Percentiles rank a stretch among this genome's conserved stretches.
phyloP scores from a whole-genome alignment of 768 basidiomycete genomes.

The Tulasnella sp. region DNA sequence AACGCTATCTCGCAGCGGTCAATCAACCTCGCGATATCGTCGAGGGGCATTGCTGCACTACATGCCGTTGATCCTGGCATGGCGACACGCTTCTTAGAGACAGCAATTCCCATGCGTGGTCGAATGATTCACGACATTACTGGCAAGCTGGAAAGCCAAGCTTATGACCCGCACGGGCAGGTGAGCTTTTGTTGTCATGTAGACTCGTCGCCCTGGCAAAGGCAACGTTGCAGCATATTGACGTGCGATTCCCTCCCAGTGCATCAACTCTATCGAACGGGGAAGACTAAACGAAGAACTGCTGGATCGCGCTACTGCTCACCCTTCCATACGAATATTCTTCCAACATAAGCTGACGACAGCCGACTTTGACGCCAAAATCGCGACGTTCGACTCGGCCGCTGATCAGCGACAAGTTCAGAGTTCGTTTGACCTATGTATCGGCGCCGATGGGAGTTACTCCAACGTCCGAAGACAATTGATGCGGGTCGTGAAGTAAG shows the following conservation, averaged over 20 bases:
- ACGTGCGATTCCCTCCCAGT: constrained; percentile 34
- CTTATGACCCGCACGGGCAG: constrained; percentile 78
- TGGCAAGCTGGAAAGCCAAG: constrained; percentile 68
- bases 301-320: constrained; percentile 58
- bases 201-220: not conserved
- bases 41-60: constrained; percentile 83
- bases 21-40: constrained; percentile 92
- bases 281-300: constrained; percentile 76
- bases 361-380: constrained; percentile 61
- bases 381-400: constrained; percentile 40
- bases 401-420: constrained; percentile 33
- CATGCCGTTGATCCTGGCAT: constrained; percentile 62
- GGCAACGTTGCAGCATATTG: not conserved
- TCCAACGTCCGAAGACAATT: constrained; percentile 83
- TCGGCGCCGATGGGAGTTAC: constrained; percentile 93
- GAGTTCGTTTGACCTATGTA: constrained; percentile 61
- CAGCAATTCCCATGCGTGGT: constrained; percentile 87
- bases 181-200: constrained; percentile 34
- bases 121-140: constrained; percentile 82
- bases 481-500: constrained; percentile 88
- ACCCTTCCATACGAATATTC: constrained; percentile 51
- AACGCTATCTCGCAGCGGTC: constrained; percentile 63
- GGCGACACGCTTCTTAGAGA: constrained; percentile 57
- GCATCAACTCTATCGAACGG: constrained; percentile 89
- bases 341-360: constrained; percentile 74